phyloP scores from a whole-genome alignment of 768 basidiomycete genomes.

The Cubamyces lactineus region DNA sequence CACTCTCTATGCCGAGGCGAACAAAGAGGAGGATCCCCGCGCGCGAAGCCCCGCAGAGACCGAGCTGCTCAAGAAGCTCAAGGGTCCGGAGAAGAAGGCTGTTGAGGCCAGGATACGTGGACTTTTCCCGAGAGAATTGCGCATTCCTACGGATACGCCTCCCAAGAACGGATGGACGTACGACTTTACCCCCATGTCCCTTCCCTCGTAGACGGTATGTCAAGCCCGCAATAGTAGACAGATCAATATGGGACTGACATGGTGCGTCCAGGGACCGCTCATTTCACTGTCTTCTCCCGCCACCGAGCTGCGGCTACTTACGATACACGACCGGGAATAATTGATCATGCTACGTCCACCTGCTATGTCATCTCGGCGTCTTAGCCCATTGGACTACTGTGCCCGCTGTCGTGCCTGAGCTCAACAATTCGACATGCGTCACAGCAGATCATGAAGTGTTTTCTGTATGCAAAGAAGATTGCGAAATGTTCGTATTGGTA shows the following conservation, averaged over 20 bases:
- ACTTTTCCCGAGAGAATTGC: constrained; percentile 85
- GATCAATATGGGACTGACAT: background rate
- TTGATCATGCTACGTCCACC: background rate
- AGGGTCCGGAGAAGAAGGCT: constrained; percentile 66
- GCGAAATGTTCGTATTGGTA: constrained; percentile 4
- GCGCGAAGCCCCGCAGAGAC: constrained; percentile 58
- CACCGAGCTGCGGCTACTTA: background rate
- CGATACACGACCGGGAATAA: constrained; percentile 4
- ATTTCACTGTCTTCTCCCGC: background rate
- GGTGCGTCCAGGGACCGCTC: background rate
- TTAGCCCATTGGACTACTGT: background rate
- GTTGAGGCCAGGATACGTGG: constrained; percentile 79
- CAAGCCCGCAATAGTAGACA: background rate
- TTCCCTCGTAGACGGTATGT: constrained; percentile 21
- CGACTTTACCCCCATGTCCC: constrained; percentile 64
- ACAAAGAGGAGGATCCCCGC: constrained; percentile 75
- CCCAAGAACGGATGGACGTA: constrained; percentile 83
- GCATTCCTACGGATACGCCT: constrained; percentile 85
- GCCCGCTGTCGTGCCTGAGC: background rate
- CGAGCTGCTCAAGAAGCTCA: constrained; percentile 62
- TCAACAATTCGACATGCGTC: background rate
- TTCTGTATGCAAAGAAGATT: constrained; percentile 1
- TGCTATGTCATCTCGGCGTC: background rate
- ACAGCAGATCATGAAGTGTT: background rate
- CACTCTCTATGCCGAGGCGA: constrained; percentile 68